phyloP scores from a whole-genome alignment of 2,329 filamentous ascomycete species.

The Ophiocordyceps robertsii region DNA sequence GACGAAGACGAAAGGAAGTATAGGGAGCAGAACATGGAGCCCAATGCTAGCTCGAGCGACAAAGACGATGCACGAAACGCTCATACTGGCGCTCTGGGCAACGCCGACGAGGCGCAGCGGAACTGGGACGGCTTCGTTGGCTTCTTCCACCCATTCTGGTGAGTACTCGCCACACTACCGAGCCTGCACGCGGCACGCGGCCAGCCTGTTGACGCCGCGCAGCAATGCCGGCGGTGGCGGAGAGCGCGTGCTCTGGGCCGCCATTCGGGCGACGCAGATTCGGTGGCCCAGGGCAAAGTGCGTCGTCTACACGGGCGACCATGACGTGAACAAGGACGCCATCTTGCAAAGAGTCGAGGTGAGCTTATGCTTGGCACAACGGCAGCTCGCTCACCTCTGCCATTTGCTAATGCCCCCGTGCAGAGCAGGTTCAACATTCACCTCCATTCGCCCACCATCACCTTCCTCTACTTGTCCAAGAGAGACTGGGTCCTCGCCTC shows the following conservation, averaged over 20 bases:
- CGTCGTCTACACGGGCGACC: conserved; percentile 89
- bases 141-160: conserved; percentile 98
- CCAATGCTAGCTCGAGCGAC: conserved; percentile 49
- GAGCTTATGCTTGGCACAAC: conserved; percentile 6
- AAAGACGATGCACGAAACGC: conserved; percentile 24
- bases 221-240: conserved; percentile 94
- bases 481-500: conserved; percentile 74
- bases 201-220: conserved; percentile 1
- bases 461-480: conserved; percentile 83
- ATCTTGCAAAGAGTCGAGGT: conserved; percentile 71
- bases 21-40: conserved; percentile 18
- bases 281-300: conserved; percentile 82
- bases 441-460: conserved; percentile 67
- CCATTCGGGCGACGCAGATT: conserved; percentile 79
- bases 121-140: conserved; percentile 79
- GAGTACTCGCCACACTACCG: conserved; percentile 14
- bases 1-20: conserved; percentile 29
- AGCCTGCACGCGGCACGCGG: not conserved
- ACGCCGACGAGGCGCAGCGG: conserved; percentile 31
- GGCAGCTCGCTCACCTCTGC: not conserved
- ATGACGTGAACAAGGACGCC: conserved; percentile 67
- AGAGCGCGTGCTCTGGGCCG: conserved; percentile 92
- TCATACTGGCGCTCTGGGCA: too few relatives aligned
- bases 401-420: conserved; percentile 5
- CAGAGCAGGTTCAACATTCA: conserved; percentile 84